Evolutionary conservation across 2,329 filamentous ascomycete genomes (phyloP).

Genomic region (Cercospora berteroae): DNA sequence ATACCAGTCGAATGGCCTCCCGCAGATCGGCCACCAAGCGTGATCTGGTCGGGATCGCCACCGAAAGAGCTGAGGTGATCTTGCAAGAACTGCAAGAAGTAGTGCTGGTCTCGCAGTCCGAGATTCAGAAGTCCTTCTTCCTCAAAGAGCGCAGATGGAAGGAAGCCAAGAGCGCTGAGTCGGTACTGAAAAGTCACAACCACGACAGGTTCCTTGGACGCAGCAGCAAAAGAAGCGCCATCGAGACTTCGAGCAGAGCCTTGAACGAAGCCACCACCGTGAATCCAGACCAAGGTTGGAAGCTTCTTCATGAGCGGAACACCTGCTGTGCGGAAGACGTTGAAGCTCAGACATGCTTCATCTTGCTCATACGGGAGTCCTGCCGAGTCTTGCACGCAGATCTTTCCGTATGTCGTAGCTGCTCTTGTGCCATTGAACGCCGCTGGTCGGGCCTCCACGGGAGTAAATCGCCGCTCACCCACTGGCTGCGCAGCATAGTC

Average conservation of each 20-base stretch:
- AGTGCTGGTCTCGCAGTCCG: slow-evolving; percentile 43
- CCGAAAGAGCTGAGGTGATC: slow-evolving; percentile 42
- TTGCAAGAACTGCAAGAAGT: slow-evolving; percentile 43
- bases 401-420: slow-evolving; percentile 25
- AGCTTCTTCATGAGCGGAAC: slow-evolving; percentile 42
- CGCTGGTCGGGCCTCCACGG: slow-evolving; percentile 32
- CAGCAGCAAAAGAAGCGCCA: slow-evolving; percentile 60
- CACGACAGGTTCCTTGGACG: slow-evolving; percentile 49
- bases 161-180: slow-evolving; percentile 65
- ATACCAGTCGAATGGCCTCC: slow-evolving; percentile 67
- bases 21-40: slow-evolving; percentile 47
- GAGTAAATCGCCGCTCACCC: slow-evolving; percentile 54
- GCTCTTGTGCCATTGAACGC: slow-evolving; percentile 11
- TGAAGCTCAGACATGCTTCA: slow-evolving; percentile 61
- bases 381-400: slow-evolving; percentile 18
- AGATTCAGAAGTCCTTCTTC: slow-evolving; percentile 52
- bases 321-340: slow-evolving; percentile 49
- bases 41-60: slow-evolving; percentile 32
- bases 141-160: slow-evolving; percentile 53
- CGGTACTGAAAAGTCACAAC: slow-evolving; percentile 61
- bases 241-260: slow-evolving; percentile 56
- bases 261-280: slow-evolving; percentile 58
- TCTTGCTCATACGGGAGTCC: slow-evolving; percentile 18
- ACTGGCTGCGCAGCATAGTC: slow-evolving; percentile 44
- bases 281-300: slow-evolving; percentile 59